phyloP scores from a whole-genome alignment of 2,329 filamentous ascomycete genomes.

The Epichloe baconii region DNA sequence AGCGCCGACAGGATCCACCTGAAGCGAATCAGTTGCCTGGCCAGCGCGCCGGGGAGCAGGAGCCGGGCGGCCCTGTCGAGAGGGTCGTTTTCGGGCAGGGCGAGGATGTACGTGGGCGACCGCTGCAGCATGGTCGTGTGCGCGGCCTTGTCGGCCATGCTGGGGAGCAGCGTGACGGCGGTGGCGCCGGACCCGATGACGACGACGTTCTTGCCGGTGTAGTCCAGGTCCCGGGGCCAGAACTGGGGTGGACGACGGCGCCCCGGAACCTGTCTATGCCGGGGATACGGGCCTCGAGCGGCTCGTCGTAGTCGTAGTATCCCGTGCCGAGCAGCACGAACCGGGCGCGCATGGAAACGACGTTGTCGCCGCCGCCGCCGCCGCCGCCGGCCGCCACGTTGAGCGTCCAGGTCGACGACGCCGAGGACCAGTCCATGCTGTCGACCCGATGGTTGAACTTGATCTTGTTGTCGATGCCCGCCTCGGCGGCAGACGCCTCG shows the following conservation, averaged over 20 bases:
- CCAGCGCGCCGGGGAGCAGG: conserved; percentile 33
- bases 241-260: conserved; percentile 53
- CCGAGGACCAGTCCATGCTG: conserved; percentile 36
- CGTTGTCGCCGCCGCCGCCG: not conserved
- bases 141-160: conserved; percentile 46
- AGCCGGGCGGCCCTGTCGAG: conserved; percentile 22
- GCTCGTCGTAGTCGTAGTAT: conserved; percentile 57
- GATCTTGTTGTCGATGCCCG: conserved; percentile 30
- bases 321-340: conserved; percentile 37
- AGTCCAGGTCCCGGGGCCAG: conserved; percentile 55
- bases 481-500: conserved; percentile 29
- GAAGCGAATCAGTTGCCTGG: conserved; percentile 30
- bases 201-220: conserved; percentile 50
- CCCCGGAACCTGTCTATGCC: conserved; percentile 53
- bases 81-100: conserved; percentile 26
- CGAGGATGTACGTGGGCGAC: conserved; percentile 55
- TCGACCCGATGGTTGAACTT: conserved; percentile 33
- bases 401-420: conserved; percentile 39
- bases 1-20: conserved; percentile 33
- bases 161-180: conserved; percentile 60
- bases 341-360: conserved; percentile 27
- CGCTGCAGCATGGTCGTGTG: conserved; percentile 67
- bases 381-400: conserved; percentile 19
- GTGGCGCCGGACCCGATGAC: conserved; percentile 67
- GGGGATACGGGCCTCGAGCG: conserved; percentile 45